phyloP scores from a whole-genome alignment of 768 basidiomycete species.

The Termitomyces sp. region DNA sequence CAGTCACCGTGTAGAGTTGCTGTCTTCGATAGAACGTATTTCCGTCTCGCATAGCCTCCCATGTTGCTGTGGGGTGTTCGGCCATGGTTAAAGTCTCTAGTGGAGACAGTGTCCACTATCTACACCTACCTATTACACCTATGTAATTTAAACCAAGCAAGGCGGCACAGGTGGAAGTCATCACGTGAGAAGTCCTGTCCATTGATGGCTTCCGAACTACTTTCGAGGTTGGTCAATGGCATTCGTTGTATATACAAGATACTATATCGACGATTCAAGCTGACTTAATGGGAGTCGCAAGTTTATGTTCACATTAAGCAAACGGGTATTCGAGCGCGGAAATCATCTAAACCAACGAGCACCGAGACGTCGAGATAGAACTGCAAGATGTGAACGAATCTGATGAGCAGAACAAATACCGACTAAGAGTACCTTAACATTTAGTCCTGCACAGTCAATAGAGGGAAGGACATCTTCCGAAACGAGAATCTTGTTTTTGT shows the following conservation, averaged over 20 bases:
- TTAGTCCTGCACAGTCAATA: constrained; percentile 65
- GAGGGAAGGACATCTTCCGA: constrained; percentile 59
- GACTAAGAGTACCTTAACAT: constrained; percentile 53
- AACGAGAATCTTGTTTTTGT: constrained; percentile 55
- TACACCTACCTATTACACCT: not conserved
- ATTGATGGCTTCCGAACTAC: too few relatives aligned
- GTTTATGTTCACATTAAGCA: constrained; percentile 41
- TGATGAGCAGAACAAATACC: constrained; percentile 7
- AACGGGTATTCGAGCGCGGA: constrained; percentile 61
- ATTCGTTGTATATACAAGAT: too few relatives aligned
- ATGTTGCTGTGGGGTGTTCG: constrained; percentile 77
- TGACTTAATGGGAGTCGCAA: not conserved
- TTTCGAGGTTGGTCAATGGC: too few relatives aligned
- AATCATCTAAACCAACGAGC: constrained; percentile 57
- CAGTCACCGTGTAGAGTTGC: constrained; percentile 79
- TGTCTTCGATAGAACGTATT: constrained; percentile 86
- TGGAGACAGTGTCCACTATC: not conserved
- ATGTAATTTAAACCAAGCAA: too few relatives aligned
- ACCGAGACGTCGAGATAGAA: constrained; percentile 76
- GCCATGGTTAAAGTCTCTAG: constrained; percentile 27
- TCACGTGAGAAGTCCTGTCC: too few relatives aligned
- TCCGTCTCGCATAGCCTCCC: constrained; percentile 90
- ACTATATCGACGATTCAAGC: not conserved
- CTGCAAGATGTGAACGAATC: constrained; percentile 31
- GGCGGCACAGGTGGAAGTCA: too few relatives aligned